Base-by-base conservation (phyloP, 2,329 filamentous ascomycete genomes). In the Metarhizium album region DNA sequence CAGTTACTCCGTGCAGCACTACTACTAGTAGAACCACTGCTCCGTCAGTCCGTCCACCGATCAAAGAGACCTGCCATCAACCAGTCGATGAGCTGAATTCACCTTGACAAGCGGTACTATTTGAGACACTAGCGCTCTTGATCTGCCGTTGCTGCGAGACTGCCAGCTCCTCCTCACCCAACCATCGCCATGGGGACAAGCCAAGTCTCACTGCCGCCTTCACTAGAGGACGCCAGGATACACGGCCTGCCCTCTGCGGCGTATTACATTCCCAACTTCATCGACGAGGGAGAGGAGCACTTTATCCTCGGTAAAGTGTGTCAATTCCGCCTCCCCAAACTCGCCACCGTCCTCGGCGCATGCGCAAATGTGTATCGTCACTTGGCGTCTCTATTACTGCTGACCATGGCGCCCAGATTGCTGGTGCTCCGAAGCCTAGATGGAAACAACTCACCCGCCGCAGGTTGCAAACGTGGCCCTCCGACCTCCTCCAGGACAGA, bases 371-470 rank as follows among this genome's bases (percentile, higher is more conserved):
- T 33, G 14, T 29, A 42, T 35, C 42, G 29, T 33, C 35, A 20
- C 27, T 35, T 35, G 31, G 42, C n/a, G 9, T 42, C 46, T 46
- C 33, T 22, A 13, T 42, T 11, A 7, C 24, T n/a, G 38, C 45
- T 57, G 48, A 51, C 49, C 22, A 46, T 23, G 16, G 13, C 42
- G n/a, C 13, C 14, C 59, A 74, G 76, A 79, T 85, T 58, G 70
- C 73, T 48, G 73, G 78, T 43, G 82, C 82, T 1, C 85, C 87
- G 24, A 83, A 82, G 55, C 84, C 86, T 24, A 79, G 83, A 64
- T 98, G 93, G 91, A 90, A 88, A 55, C 78, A 85, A 47, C 83
- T 98, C 50, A 82, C 85, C n/a, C 88, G 90, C 66, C 86, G 93
- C 50, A 84, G 91, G 42, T 80, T 98, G 1, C 90, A 97, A 74